phyloP scores from a whole-genome alignment of 768 basidiomycete genomes.

The Infundibulicybe gibba region DNA sequence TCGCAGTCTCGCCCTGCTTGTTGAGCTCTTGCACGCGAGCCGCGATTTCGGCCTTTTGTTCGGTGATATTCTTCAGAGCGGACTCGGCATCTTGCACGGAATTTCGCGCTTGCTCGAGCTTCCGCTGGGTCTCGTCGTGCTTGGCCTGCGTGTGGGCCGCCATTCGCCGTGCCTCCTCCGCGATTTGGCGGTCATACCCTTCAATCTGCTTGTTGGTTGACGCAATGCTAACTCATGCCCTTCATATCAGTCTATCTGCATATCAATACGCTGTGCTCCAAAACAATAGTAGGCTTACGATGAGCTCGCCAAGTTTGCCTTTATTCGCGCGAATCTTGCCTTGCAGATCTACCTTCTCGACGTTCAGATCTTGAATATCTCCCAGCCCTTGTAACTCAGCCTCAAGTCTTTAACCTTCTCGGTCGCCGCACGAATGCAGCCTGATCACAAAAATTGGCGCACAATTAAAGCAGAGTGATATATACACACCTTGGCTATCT shows the following conservation, averaged over 20 bases:
- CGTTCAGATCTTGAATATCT: conserved; percentile 24
- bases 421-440: conserved; percentile 23
- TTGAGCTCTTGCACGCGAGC: conserved; percentile 24
- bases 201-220: conserved; percentile 27
- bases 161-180: conserved; percentile 48
- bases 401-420: conserved; percentile 27
- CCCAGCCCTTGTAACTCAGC: conserved; percentile 24
- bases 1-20: conserved; percentile 30
- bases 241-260: conserved; percentile 45
- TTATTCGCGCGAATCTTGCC: conserved; percentile 44
- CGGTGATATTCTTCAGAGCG: conserved; percentile 20
- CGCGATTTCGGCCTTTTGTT: conserved; percentile 27
- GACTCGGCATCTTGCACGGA: conserved; percentile 35
- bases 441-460: conserved; percentile 13
- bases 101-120: conserved; percentile 44
- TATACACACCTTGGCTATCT: conserved; percentile 25
- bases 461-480: background rate
- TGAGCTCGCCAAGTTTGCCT: conserved; percentile 35
- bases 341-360: conserved; percentile 42
- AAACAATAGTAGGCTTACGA: conserved; percentile 28
- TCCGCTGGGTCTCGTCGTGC: conserved; percentile 51
- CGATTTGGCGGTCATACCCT: conserved; percentile 45
- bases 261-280: background rate
- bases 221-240: conserved; percentile 37
- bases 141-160: conserved; percentile 57